Evolutionary conservation across 768 basidiomycete genomes (phyloP), one percentile per base, ranked within the genome.

Genomic region (Mycena floridula): DNA sequence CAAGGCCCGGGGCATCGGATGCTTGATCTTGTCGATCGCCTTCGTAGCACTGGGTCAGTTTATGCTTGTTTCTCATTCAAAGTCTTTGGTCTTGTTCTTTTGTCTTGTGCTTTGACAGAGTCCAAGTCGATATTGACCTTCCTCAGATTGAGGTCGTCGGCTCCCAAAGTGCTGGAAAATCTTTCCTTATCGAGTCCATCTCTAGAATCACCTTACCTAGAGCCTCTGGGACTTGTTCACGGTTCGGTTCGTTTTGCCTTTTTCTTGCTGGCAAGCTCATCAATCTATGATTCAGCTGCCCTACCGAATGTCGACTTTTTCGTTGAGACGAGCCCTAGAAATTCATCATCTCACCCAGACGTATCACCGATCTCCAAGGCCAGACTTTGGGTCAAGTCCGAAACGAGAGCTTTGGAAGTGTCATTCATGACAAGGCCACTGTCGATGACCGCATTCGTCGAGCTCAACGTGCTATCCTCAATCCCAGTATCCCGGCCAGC

Each of bases 91-190:
- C 6, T 18, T n/a, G 13, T 35, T 45, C 9, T 40, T 11, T n/a
- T 37, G 40, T 44, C 6, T 16, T 16, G 15, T 36, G 44, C 11
- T 41, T 9, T 22, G n/a, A 11, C 36, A 86, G 85, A 0, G 81
- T 82, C 0, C 77, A 85, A 48, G 65, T 73, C 12, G 82, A 88
- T 42, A 76, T 89, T 8, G 82, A 86, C 51, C 63, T 89, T 0
- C 86, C 86, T 0, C 76, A 79, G 49, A 85, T 88, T 25, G 81
- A 77, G 0, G 86, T 86, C 36, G 74, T 86, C n/a, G 85, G 86
- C 1, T 74, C 70, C 2, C 86, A 88, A 50, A 82, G 79, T 36
- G 82, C 82, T 0, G 86, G 86, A 0, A 88, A 88, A 53, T 85
- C 83, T 0, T 88, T 85, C 0, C 68, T 88, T 4, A 87, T 89